Base-by-base conservation (phyloP, 768 basidiomycete genomes). In the Chlorophyllum brunneum region DNA sequence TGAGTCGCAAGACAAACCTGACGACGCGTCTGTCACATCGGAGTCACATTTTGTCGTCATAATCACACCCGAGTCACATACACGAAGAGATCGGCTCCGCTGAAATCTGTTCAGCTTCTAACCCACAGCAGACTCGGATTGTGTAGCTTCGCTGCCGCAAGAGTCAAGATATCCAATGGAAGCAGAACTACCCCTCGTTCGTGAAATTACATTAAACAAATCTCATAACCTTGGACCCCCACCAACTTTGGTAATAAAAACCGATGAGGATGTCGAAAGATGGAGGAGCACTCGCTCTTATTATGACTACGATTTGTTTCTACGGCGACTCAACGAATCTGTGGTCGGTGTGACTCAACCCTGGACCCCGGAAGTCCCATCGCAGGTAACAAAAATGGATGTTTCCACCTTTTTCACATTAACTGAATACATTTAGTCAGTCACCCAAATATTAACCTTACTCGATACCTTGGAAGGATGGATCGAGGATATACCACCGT, bases 401-500 rank as follows among this genome's bases (percentile, higher is more conserved):
- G 13, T 23, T 42, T 36, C 49, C 26, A 29, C 18, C 15, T 26
- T 8, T 15, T 30, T 41, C 39, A 37, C 11, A 55, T 55, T 44
- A 30, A 40, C 40, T 39, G 57, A 59, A 27, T 38, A 20, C 31
- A 33, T 20, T 20, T 55, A 87, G 85, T 71, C 78, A 9, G 73
- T 82, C 31, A 55, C 59, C n/a, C 61, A 64, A 41, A 66, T 78
- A 10, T 58, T 93, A 1, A 60, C 59, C 4, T 68, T 95, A 55
- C 70, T 99, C 15, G 79, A 86, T 54, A 72, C 74, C 9, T 67
- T 97, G 36, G 81, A 84, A 57, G 56, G 56, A 1, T 92, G 92
- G 91, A 82, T 94, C 22, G 82, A 88, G 31, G 83, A 86, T 23
- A 87, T 94, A 7, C 94, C 94, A 2, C 82, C 86, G 0, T 75